phyloP scores from a whole-genome alignment of 345 rosid species.

The Citrus hindsii region DNA sequence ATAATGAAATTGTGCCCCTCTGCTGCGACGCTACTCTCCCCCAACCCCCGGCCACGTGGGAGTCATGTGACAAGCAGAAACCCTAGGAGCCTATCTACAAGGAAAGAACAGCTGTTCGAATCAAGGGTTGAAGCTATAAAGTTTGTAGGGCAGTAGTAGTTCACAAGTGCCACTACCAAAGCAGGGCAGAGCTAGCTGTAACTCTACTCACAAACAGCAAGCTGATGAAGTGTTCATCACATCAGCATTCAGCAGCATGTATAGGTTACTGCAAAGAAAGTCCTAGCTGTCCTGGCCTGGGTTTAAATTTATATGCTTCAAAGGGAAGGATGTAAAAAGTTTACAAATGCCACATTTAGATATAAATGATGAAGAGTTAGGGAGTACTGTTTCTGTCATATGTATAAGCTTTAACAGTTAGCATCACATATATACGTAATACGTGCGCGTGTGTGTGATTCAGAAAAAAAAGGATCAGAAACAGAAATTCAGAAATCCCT shows the following conservation, averaged over 20 bases:
- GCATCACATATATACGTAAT: background rate
- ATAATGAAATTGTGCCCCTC: too few relatives aligned
- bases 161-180: background rate
- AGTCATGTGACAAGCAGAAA: slow-evolving; percentile 7
- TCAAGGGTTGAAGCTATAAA: slow-evolving; percentile 2
- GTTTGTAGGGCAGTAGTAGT: background rate
- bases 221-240: slow-evolving; percentile 29
- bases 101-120: slow-evolving; percentile 7
- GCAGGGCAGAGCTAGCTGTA: background rate
- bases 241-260: background rate
- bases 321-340: slow-evolving; percentile 5
- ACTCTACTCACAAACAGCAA: background rate
- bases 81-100: slow-evolving; percentile 10
- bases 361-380: slow-evolving; percentile 5
- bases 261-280: background rate
- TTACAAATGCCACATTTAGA: slow-evolving; percentile 24
- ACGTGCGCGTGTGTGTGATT: too few relatives aligned
- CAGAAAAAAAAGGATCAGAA: slow-evolving; percentile 3
- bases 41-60: background rate
- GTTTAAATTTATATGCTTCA: background rate
- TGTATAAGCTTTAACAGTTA: slow-evolving; percentile 16
- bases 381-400: background rate
- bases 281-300: background rate
- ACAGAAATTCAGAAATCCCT: slow-evolving; percentile 4
- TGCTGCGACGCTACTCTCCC: too few relatives aligned